Evolutionary conservation across 106 monocot species (phyloP).

Genomic region (Phalaenopsis equestris): DNA sequence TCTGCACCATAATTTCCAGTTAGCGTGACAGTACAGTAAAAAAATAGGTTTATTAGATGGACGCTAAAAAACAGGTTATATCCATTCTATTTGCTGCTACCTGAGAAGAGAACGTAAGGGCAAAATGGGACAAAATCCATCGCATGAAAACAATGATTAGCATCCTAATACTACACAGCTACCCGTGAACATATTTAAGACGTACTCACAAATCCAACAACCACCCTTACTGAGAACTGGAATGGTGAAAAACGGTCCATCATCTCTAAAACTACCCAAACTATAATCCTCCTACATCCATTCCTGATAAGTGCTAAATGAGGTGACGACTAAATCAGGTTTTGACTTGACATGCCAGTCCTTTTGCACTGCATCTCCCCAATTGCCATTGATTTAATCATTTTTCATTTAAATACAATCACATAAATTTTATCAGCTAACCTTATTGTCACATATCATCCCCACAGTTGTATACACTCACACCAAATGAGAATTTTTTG

Average conservation of each 20-base stretch:
- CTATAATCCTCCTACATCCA: background rate
- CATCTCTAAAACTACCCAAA: background rate
- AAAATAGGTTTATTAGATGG: no score
- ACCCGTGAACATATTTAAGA: background rate
- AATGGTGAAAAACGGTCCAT: background rate
- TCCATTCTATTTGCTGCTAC: background rate
- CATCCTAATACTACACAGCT: background rate
- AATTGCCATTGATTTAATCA: background rate
- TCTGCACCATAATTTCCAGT: conserved; percentile 67
- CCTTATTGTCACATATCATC: background rate
- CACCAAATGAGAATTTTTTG: background rate
- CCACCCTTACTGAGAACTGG: background rate
- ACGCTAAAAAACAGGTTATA: background rate
- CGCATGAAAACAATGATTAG: background rate
- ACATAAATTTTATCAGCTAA: background rate
- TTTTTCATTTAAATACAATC: background rate
- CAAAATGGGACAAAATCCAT: background rate
- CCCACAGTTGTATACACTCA: background rate
- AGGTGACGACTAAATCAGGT: background rate
- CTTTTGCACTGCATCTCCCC: background rate
- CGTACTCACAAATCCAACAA: background rate
- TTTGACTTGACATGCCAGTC: background rate
- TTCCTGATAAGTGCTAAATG: background rate
- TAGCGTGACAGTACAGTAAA: conserved; percentile 13
- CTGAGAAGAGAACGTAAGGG: background rate